Base-by-base conservation (phyloP, 1,139 yeast species). In the Magnusiomyces starmeri region DNA sequence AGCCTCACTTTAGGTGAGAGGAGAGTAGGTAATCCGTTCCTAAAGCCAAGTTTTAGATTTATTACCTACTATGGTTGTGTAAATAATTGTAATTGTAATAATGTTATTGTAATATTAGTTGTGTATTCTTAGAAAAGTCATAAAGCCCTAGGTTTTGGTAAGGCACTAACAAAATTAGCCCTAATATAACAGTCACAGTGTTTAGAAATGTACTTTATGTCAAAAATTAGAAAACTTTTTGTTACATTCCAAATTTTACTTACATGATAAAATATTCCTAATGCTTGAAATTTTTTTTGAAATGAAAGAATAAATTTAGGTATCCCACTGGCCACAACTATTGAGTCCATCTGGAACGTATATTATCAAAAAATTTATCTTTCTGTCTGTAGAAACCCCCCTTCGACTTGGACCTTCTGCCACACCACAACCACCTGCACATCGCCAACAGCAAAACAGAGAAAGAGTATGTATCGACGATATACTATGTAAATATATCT, bases 381-480 rank as follows among this genome's bases (percentile, higher is more conserved):
- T 14, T n/a, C 27, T 42, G 25, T 16, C 18, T 41, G 27, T 27
- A 41, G 21, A n/a, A 42, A 10, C 27, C 27, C 45, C 12, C n/a
- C 12, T 9, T 32, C n/a, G 37, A 32, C 35, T 42, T 26, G 20
- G 35, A 18, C 25, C 45, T 42, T 42, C 26, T n/a, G 27, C 45
- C 12, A 14, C 35, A 22, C 45, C 45, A 42, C 25, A 20, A 26
- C 27, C 18, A 22, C 26, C 27, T 42, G 32, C 18, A 21, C 21
- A 42, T 42, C 27, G 35, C 35, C 45, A 22, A 24, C 45, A 41
- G 16, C 37, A 21, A 20, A 20, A 41, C 43, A 42, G 45, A 22
- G 7, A 42, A 42, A 42, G 35, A 42, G 45, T 42, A 42, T 42
- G 45, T 42, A 42, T 20, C 24, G 6, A 37, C 10, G 14, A 37